Base-by-base conservation (phyloP, 1,139 yeast genomes). In the Arxiozyma telluris region DNA sequence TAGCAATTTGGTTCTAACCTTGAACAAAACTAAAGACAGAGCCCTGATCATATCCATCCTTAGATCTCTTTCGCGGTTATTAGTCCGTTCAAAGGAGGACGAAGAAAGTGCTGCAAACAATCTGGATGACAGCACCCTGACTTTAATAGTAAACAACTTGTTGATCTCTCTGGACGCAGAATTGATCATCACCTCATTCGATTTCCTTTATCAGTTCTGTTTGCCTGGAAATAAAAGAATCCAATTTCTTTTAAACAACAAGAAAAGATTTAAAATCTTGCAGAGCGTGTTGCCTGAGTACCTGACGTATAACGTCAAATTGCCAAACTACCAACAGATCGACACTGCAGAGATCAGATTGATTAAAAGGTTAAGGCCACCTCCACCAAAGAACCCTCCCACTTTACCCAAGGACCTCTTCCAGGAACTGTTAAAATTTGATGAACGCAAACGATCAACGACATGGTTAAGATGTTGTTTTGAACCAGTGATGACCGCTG, bases 391-490 rank as follows among this genome's bases (percentile, higher is more conserved):
- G 2, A 61, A 62, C 1, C 78, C 84, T 4, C 94, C 96, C 1
- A 72, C 69, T 21, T 73, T 91, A 47, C 76, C 84, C 47, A 72
- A 73, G n/a, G 78, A 77, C n/a, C 74, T 89, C 46, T 79, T 83
- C 58, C 73, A 76, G 20, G 81, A 84, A 49, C 77, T 93, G 46
- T 73, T 85, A 49, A 73, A 75, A 45, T 73, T 90, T 59, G 80
- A 83, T 8, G 99, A 93, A 69, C 98, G 98, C 1, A 79, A 83
- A 57, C 78, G 99, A 58, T 96, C 98, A 0, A 87, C 96, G 1
- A 79, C 90, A 17, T 93, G 98, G 98, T 84, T 93, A 73, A 81
- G 96, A 62, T 85, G 96, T 61, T 87, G 95, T 59, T 94, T 89
- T 71, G 93, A 84, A 62, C 89, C 95, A 17, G 80, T 78, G 42